Evolutionary conservation across 1,284 basidiomycete genomes (phyloP).

Genomic region (Cryptococcus amylolentus): DNA sequence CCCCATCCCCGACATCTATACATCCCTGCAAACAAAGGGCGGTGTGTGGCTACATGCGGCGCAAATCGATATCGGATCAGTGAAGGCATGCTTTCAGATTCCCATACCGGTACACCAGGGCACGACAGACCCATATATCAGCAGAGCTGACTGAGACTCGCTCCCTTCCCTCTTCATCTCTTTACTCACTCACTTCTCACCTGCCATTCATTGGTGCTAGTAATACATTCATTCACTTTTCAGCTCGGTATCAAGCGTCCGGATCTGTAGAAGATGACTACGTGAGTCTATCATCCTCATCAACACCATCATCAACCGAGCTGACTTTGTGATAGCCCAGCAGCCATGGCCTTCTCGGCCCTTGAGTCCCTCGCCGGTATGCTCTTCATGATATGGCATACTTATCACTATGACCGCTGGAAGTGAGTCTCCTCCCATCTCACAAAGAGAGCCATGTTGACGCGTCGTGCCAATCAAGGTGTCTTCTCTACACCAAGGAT

Average conservation of each 20-base stretch:
- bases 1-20: background rate
- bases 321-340: slow-evolving; percentile 4
- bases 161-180: no score
- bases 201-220: no score
- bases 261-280: slow-evolving; percentile 8
- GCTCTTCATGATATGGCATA: slow-evolving; percentile 34
- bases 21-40: no score
- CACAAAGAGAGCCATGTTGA: background rate
- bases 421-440: slow-evolving; percentile 12
- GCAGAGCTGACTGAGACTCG: no score
- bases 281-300: slow-evolving; percentile 6
- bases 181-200: no score
- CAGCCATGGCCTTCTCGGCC: slow-evolving; percentile 21
- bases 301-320: background rate
- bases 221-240: no score
- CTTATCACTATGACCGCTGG: slow-evolving; percentile 35
- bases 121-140: no score
- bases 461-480: slow-evolving; percentile 9
- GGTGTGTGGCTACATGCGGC: no score
- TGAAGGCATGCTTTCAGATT: no score
- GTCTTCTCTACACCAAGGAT: slow-evolving; percentile 21
- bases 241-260: no score
- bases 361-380: slow-evolving; percentile 17
- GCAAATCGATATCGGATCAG: no score
- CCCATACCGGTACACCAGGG: no score